Evolutionary conservation across 2,329 filamentous ascomycete genomes (phyloP).

Genomic region (Fusarium equiseti): DNA sequence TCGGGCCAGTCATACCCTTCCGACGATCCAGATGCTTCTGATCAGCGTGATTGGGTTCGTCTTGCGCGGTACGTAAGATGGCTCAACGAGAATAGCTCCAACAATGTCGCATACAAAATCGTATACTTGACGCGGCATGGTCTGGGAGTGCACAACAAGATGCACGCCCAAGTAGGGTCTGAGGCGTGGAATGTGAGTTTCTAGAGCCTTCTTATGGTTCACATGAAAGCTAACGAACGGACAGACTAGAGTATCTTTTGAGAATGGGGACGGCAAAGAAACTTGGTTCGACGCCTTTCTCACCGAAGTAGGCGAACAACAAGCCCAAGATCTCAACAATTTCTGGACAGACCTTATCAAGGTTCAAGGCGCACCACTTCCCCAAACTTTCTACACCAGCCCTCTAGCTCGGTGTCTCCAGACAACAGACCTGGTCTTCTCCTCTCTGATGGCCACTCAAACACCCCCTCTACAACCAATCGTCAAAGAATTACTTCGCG

Average conservation of each 20-base stretch:
- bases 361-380: conserved; percentile 62
- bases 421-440: conserved; percentile 66
- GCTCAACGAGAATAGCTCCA: conserved; percentile 58
- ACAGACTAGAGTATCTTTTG: conserved; percentile 53
- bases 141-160: conserved; percentile 62
- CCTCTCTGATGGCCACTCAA: conserved; percentile 52
- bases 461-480: conserved; percentile 61
- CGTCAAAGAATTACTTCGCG: conserved; percentile 70
- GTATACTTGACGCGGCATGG: conserved; percentile 69
- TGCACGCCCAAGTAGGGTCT: conserved; percentile 68
- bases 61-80: conserved; percentile 61
- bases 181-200: conserved; percentile 64
- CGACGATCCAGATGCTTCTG: conserved; percentile 47
- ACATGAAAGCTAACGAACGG: background rate
- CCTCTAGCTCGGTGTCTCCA: conserved; percentile 70
- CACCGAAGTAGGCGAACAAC: conserved; percentile 63
- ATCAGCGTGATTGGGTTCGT: conserved; percentile 64
- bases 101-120: conserved; percentile 65
- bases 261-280: conserved; percentile 55
- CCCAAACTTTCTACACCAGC: conserved; percentile 67
- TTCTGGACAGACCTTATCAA: conserved; percentile 64
- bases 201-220: background rate
- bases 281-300: conserved; percentile 62
- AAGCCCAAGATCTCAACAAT: conserved; percentile 63
- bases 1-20: conserved; percentile 60